Conservation (phyloP, 495 filamentous ascomycete species). For the Trichoderma gamsii region DNA sequence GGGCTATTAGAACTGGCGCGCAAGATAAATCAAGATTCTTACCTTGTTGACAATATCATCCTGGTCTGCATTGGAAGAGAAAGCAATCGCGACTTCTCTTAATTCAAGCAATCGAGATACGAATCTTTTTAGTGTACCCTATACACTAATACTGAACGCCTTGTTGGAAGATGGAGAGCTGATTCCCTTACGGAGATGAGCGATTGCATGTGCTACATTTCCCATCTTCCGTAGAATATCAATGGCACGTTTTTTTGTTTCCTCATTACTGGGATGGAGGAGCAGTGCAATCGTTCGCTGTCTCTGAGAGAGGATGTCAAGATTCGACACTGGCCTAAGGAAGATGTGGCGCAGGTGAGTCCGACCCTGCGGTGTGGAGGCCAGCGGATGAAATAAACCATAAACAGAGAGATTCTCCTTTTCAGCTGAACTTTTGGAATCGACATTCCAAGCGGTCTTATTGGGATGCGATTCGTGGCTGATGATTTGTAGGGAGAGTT, state of each 20-base stretch:
- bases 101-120: conserved; percentile 58
- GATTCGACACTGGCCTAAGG: conserved; percentile 67
- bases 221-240: conserved; percentile 67
- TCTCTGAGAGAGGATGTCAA: conserved; percentile 64
- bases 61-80: conserved; percentile 46
- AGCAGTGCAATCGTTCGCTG: conserved; percentile 64
- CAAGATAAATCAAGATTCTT: conserved; percentile 1
- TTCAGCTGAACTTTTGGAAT: conserved; percentile 56
- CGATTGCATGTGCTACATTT: conserved; percentile 66
- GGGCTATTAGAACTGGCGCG: conserved; percentile 17
- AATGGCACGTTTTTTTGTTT: conserved; percentile 48
- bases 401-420: conserved; percentile 91
- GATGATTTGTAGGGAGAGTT: conserved; percentile 79
- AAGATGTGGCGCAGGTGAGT: conserved; percentile 73
- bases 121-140: conserved; percentile 56
- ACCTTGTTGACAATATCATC: conserved; percentile 57
- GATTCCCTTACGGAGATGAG: conserved; percentile 70
- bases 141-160: conserved; percentile 59
- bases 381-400: conserved; percentile 71
- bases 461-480: conserved; percentile 81
- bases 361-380: conserved; percentile 78
- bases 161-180: conserved; percentile 54
- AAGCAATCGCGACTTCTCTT: conserved; percentile 55
- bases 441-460: conserved; percentile 72
- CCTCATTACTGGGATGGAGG: conserved; percentile 61